These are phyloP conservation scores for Blepharisma japonicum DNA, from an alignment of 73 alveolate species.

Conservation along the genomic window DNA sequence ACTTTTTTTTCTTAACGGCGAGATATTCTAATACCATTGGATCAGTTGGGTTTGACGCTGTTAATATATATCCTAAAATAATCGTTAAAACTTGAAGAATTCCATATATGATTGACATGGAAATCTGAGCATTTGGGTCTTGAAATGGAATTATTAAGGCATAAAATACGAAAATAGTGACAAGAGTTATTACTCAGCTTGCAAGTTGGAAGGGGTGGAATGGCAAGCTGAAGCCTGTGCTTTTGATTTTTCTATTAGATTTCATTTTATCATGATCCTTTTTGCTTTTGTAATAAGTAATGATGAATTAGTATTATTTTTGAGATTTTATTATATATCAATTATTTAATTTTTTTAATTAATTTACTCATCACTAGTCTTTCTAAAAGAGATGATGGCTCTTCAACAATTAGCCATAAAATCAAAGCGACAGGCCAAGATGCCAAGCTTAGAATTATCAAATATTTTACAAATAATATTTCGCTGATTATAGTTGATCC, in stretches of 20 bases:
- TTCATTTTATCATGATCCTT: no score
- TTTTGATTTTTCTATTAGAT: no score
- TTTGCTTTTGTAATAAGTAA: no score
- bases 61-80: not conserved
- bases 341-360: no score
- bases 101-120: no score
- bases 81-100: no score
- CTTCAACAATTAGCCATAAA: not conserved
- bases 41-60: slow-evolving; percentile 4
- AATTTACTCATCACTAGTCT: no score
- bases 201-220: slow-evolving; percentile 19
- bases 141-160: no score
- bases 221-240: not conserved
- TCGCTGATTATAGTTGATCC: not conserved
- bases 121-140: no score
- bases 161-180: no score
- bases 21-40: slow-evolving; percentile 10
- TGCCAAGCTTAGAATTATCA: not conserved
- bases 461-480: not conserved
- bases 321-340: no score
- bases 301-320: no score
- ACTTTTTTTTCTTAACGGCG: slow-evolving; percentile 6
- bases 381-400: not conserved
- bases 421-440: not conserved
- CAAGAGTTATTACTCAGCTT: not conserved